Evolutionary conservation across 495 filamentous ascomycete species (phyloP).

Genomic region (Xylaria telfairii): DNA sequence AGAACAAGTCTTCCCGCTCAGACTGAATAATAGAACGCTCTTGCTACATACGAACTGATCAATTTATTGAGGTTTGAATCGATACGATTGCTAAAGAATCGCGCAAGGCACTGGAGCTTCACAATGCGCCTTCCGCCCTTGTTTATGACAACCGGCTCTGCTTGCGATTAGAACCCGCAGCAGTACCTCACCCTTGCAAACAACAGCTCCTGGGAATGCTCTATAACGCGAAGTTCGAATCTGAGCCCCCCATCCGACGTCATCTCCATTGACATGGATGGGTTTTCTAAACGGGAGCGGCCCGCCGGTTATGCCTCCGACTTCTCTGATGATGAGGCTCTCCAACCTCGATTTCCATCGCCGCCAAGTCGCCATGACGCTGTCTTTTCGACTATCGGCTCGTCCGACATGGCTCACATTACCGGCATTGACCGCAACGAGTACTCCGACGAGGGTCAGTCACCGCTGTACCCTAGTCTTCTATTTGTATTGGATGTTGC

Average conservation of each 20-base stretch:
- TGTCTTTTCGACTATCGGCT: constrained; percentile 45
- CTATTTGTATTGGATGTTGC: not conserved
- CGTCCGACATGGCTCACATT: constrained; percentile 23
- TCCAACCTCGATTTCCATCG: constrained; percentile 24
- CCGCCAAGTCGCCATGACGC: constrained; percentile 47
- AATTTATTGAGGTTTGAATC: not conserved
- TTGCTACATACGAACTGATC: not conserved
- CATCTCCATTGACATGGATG: constrained; percentile 19
- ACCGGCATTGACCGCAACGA: constrained; percentile 31
- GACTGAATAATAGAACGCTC: not conserved
- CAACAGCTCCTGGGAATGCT: constrained; percentile 21
- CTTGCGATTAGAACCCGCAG: constrained; percentile 27
- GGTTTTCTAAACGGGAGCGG: not conserved
- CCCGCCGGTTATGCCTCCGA: constrained; percentile 15
- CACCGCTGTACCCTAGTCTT: not conserved
- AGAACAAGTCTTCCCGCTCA: not conserved
- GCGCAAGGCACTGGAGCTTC: not conserved
- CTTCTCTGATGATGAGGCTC: constrained; percentile 20
- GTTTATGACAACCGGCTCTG: constrained; percentile 20
- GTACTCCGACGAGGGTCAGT: constrained; percentile 70
- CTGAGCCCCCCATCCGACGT: constrained; percentile 17
- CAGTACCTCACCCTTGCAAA: constrained; percentile 13
- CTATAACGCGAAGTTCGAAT: not conserved
- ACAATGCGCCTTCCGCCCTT: constrained; percentile 26
- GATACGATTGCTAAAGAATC: not conserved